Base-by-base conservation (phyloP, 805 yeast genomes). In the Nakazawaea peltata region DNA sequence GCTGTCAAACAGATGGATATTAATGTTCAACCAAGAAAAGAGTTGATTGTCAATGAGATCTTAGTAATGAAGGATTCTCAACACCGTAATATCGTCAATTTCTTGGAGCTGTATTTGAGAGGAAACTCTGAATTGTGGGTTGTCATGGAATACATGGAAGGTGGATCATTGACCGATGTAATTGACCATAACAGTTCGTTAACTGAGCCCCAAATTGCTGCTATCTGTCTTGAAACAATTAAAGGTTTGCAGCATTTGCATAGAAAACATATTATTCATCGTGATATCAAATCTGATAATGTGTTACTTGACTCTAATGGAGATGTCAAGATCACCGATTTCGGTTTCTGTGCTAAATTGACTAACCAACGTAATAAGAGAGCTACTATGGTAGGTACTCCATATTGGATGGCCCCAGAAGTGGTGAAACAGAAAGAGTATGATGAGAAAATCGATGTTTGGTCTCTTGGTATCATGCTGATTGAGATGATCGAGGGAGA, bases 361-460 rank as follows among this genome's bases (percentile, higher is more conserved):
- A 83, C 81, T 25, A 94, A 81, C 44, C 71, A 74, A 36, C 81
- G 83, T 44, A 65, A 82, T 37, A 88, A 90, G 57, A 77, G 99
- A 55, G 87, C 95, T 3, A 92, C 99, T 4, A 86, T 92, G 95
- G 98, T 92, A 13, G 99, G 99, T 12, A 92, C 99, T 0, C 98
- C 99, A 11, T 92, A 92, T 56, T 92, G 99, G 99, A 92, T 92
- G 99, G 99, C 99, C 0, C 99, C 99, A 1, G 99, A 92, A 57
- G 96, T 92, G 36, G 96, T 92, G 19, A 77, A 88, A 14, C 76
- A 94, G 47, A 88, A 87, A 56, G 96, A 88, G 52, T 92, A 92
- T 53, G 98, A 94, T 24, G 92, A 94, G 32, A 88, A 92, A 54
- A 95, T 92, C 29, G 99, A 92, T 60, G 80, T 92, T 33, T 92